Evolutionary conservation across 805 yeast species (phyloP), one percentile per base, ranked within the genome.

Genomic region (Yueomyces sinensis): DNA sequence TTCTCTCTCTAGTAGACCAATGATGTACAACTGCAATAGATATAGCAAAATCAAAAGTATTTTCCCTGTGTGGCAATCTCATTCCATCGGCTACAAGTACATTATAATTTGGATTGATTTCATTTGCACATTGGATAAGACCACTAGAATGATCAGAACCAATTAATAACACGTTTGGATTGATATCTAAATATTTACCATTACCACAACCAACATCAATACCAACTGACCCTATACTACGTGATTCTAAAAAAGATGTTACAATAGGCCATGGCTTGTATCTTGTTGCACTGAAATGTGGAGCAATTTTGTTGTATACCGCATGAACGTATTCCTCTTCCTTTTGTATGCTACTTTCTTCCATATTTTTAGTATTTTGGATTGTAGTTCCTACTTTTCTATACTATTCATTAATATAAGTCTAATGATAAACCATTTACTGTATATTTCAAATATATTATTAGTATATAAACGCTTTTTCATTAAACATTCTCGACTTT

Each of bases 211-310:
- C 98, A 16, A 89, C 83, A 59, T 91, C 98, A 20, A 86, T 65
- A 1, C 98, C 98, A 1, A 89, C 41, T 1, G 77, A 59, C 30
- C 83, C 79, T 5, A 60, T 59, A 0, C 52, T 39, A 45, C 72
- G 70, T 1, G 56, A 44, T 9, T 45, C 50, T 31, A 91, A 58
- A 50, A 80, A 91, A 39, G 66, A 56, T 34, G 82, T 82, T 18
- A 91, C 98, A 16, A 86, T 75, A 6, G 97, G 97, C 98, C 98
- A 91, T 19, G 97, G 96, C 62, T 64, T 89, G 59, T 87, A 91
- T 32, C 98, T 59, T 0, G 98, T 91, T 45, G 79, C 79, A 2
- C 97, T 87, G 55, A 91, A 91, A 54, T 91, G 98, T 9, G 76
- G 46, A 0, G 98, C 97, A 20, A 91, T 91, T 39, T 81, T 82